Base-by-base conservation (phyloP, 2,329 filamentous ascomycete species). In the Didymella glomerata region DNA sequence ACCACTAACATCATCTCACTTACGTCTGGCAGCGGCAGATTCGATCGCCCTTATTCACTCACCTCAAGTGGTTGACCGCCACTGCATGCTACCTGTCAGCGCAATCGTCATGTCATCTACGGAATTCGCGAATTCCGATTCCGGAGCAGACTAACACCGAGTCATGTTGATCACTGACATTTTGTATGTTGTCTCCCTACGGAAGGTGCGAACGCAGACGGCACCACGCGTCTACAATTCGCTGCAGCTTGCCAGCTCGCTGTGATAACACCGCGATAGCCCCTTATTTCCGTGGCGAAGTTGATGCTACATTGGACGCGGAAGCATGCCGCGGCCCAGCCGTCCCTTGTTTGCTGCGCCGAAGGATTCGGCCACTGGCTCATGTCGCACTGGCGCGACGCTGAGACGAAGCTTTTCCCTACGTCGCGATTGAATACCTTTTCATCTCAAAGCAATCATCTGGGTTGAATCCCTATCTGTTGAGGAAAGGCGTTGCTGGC, bases 361-460 rank as follows among this genome's bases (percentile, higher is more conserved):
- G 47, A 59, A 50, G 56, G 56, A 59, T 59, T 48, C 46, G 50
- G 50, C 45, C 32, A 45, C 38, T 52, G 48, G 48, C 48, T 49
- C 50, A 49, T 41, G 50, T 54, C 28, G 41, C 56, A 54, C 41
- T 59, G 50, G 56, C 56, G 56, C 56, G 46, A 54, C 50, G 50
- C 56, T 30, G 49, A 32, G 22, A 50, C 50, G 20, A 59, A 51
- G 46, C 56, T 47, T 59, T 42, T 50, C 22, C 22, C 9, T 32
- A 47, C 50, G 16, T 54, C 22, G 45, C 36, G 18, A 16, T n/a
- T 45, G 49, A 18, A 18, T 3, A 24, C 9, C 24, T n/a, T 45
- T 3, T 45, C 41, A 24, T 22, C 13, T 30, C 44, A 25, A 14
- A 14, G 20, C 28, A 52, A n/a, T 30, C 41, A 24, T 22, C 11